Evolutionary conservation across 75 land plant species (phyloP).

Genomic region (Cryptomeria japonica): DNA sequence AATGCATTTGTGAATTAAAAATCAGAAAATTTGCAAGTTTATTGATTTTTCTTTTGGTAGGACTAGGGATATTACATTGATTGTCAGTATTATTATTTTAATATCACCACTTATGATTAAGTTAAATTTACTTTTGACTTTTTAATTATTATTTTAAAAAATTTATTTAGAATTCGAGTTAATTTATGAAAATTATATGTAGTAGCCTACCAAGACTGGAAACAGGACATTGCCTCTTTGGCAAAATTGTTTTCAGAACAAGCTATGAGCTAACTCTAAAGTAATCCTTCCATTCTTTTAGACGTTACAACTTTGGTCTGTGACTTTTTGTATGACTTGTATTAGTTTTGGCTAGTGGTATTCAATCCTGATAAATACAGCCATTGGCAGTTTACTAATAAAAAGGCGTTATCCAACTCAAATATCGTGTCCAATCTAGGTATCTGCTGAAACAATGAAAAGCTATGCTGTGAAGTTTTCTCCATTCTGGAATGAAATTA

Average conservation of each 20-base stretch:
- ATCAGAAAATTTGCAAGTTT: too few relatives aligned
- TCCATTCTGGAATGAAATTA: conserved; percentile 94
- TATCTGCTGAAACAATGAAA: conserved; percentile 19
- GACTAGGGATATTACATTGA: too few relatives aligned
- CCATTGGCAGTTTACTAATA: neutral
- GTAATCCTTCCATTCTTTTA: neutral
- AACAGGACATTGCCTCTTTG: neutral
- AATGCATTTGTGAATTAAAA: too few relatives aligned
- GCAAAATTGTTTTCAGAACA: neutral
- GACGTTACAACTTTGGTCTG: neutral
- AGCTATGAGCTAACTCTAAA: too few relatives aligned
- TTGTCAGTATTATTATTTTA: too few relatives aligned
- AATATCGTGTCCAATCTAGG: neutral
- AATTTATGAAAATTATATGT: too few relatives aligned
- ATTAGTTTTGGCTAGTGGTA: neutral
- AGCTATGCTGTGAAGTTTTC: conserved; percentile 69
- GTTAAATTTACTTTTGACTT: too few relatives aligned
- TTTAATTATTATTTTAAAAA: too few relatives aligned
- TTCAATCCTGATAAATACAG: neutral
- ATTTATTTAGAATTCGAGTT: too few relatives aligned
- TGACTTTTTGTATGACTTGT: neutral
- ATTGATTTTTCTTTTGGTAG: too few relatives aligned
- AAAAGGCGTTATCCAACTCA: neutral
- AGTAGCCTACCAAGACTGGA: neutral
- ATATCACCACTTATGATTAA: too few relatives aligned